Percentiles rank a stretch among this genome's conserved stretches.
Conservation (phyloP, 208 protist genomes). For the Trypanosomatidae sp. region DNA sequence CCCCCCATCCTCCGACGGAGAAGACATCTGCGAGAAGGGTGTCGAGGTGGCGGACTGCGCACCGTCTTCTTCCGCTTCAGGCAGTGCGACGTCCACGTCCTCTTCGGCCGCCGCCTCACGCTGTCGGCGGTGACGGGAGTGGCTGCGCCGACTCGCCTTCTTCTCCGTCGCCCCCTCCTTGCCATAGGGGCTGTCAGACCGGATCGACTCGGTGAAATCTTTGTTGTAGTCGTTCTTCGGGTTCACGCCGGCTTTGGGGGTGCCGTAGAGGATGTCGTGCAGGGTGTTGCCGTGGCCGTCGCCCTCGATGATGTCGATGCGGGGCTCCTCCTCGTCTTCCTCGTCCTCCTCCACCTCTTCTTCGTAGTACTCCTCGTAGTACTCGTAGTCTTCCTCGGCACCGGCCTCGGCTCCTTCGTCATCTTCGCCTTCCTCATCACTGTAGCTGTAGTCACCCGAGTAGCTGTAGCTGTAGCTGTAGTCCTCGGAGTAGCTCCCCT, state of each 20-base stretch:
- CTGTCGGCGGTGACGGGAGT: too few species aligned
- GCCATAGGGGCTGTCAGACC: conserved; percentile 10
- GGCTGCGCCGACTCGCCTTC: too few species aligned
- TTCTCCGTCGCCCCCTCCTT: too few species aligned
- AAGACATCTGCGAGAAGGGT: too few species aligned
- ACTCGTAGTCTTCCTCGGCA: conserved; percentile 50
- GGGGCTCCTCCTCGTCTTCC: conserved; percentile 67
- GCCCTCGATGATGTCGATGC: conserved; percentile 74
- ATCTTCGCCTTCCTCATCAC: too few species aligned
- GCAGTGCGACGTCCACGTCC: too few species aligned
- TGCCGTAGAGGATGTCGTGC: conserved; percentile 69
- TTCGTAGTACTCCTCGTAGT: conserved; percentile 66
- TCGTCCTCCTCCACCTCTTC: conserved; percentile 70
- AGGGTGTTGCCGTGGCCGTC: conserved; percentile 37
- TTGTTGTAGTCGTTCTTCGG: conserved; percentile 26
- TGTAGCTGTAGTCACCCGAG: conserved; percentile 17
- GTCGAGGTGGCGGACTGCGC: too few species aligned
- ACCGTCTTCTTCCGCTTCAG: too few species aligned
- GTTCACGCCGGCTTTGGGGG: conserved; percentile 44
- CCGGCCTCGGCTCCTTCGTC: too few species aligned
- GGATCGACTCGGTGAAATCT: conserved; percentile 21
- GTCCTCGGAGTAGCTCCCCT: background rate
- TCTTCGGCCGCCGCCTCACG: too few species aligned
- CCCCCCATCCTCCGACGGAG: too few species aligned
- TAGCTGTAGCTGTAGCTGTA: conserved; percentile 10